Conservation (phyloP, 495 filamentous ascomycete species). For the Xylaria scruposa region DNA sequence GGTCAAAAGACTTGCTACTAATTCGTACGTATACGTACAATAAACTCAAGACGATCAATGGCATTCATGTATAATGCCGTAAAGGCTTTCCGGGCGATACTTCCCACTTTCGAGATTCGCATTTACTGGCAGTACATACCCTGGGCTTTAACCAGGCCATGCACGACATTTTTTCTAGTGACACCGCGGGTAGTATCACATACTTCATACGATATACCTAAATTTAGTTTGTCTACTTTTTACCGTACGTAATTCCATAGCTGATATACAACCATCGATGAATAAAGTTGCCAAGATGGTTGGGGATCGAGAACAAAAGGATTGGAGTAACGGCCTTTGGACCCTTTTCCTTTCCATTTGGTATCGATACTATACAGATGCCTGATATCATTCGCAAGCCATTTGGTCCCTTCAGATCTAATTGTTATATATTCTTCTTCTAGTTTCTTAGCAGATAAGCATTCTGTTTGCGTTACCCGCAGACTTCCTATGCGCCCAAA, state of each 20-base stretch:
- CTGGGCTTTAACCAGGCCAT: not conserved
- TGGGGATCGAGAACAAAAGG: conserved; percentile 16
- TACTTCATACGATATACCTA: not conserved
- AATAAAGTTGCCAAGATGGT: conserved; percentile 16
- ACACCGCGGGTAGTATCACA: too few relatives aligned
- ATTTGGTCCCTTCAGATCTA: not conserved
- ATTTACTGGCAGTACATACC: not conserved
- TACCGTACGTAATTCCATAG: not conserved
- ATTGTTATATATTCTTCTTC: not conserved
- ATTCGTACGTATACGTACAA: too few relatives aligned
- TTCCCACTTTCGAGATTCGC: not conserved
- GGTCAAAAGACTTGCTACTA: not conserved
- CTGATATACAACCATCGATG: conserved; percentile 14
- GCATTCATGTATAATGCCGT: too few relatives aligned
- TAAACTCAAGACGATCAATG: not conserved
- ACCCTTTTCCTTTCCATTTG: not conserved
- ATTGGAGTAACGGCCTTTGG: not conserved
- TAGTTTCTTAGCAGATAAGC: not conserved
- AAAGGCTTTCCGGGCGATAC: not conserved
- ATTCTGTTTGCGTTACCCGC: not conserved
- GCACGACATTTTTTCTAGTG: not conserved
- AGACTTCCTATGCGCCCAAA: not conserved
- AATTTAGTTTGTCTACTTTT: not conserved
- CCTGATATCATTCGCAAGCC: too few relatives aligned
- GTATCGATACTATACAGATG: not conserved